Evolutionary conservation across 208 protist species (phyloP).

Genomic region (Trypanosoma vivax): DNA sequence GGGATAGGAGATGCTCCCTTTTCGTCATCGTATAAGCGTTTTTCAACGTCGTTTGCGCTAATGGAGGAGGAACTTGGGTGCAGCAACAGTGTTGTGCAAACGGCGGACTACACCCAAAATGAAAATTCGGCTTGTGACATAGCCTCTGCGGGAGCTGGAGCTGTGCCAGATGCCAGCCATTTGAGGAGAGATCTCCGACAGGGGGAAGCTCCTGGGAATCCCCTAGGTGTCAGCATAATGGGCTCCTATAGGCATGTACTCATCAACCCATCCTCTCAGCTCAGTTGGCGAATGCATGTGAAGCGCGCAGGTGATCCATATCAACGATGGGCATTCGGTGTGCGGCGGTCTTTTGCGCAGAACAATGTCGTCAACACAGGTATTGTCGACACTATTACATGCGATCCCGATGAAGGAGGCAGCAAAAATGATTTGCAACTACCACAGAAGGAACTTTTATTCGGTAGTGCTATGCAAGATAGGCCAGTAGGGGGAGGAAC

Average conservation of each 20-base stretch:
- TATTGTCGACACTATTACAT: too few species aligned
- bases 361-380: not conserved
- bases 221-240: conserved; percentile 30
- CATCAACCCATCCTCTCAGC: conserved; percentile 17
- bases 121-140: not conserved
- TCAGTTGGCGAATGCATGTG: conserved; percentile 14
- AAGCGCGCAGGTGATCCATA: conserved; percentile 7
- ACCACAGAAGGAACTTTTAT: not conserved
- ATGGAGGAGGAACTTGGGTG: conserved; percentile 70
- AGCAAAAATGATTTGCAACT: not conserved
- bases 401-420: not conserved
- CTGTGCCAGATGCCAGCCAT: conserved; percentile 4
- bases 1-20: not conserved
- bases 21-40: conserved; percentile 49
- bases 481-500: not conserved
- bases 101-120: conserved; percentile 17
- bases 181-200: conserved; percentile 20
- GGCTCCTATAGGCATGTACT: conserved; percentile 22
- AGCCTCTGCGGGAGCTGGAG: not conserved
- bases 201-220: conserved; percentile 34
- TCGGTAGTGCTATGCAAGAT: not conserved
- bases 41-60: conserved; percentile 47
- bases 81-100: conserved; percentile 23
- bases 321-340: conserved; percentile 17
- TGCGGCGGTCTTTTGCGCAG: conserved; percentile 11